phyloP scores from a whole-genome alignment of 805 yeast species.

The Spathaspora boniae region DNA sequence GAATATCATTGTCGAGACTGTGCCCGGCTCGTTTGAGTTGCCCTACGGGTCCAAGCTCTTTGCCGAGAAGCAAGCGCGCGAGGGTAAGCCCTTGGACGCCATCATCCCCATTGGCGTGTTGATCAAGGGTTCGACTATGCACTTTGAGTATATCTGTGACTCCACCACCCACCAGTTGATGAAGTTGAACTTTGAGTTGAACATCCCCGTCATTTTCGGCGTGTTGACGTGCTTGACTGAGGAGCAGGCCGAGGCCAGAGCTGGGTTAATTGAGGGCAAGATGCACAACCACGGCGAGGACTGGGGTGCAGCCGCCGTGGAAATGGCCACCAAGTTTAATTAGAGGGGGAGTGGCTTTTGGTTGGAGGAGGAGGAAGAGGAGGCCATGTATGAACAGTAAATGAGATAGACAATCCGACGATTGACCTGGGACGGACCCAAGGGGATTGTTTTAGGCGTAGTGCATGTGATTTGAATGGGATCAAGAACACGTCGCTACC shows the following conservation, averaged over 20 bases:
- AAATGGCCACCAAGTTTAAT: slow-evolving; percentile 57
- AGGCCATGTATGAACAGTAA: too few species aligned
- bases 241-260: slow-evolving; percentile 89
- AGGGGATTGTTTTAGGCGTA: too few species aligned
- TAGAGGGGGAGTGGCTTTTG: slow-evolving; percentile 7
- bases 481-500: too few species aligned
- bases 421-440: too few species aligned
- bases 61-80: slow-evolving; percentile 39
- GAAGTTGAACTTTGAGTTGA: slow-evolving; percentile 67
- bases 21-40: slow-evolving; percentile 93
- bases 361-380: too few species aligned
- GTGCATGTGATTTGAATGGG: too few species aligned
- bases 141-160: slow-evolving; percentile 95
- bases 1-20: slow-evolving; percentile 77
- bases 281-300: slow-evolving; percentile 97
- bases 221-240: slow-evolving; percentile 90
- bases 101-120: slow-evolving; percentile 91
- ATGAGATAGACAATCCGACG: too few species aligned
- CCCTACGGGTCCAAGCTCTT: slow-evolving; percentile 73
- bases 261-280: slow-evolving; percentile 71
- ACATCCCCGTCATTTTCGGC: slow-evolving; percentile 87
- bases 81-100: slow-evolving; percentile 64
- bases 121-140: slow-evolving; percentile 97
- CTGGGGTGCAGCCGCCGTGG: slow-evolving; percentile 99
- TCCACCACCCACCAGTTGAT: slow-evolving; percentile 81